A percentile compares a stretch with the other conserved stretches of the same genome.
Conservation (phyloP, 306 rosid genomes). For the Ziziphus jujuba region DNA sequence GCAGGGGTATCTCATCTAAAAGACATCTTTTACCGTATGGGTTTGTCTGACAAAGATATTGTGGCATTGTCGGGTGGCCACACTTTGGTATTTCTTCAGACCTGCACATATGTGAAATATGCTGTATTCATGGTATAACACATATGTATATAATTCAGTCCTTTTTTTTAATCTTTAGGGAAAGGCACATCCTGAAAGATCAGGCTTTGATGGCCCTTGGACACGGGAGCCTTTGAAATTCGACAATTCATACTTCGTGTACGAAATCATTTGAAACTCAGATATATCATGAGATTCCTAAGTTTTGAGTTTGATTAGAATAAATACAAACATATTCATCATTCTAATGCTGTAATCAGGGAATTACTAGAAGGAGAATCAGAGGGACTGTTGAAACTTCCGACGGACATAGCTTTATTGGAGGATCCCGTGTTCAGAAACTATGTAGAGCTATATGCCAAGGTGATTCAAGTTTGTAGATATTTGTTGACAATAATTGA, state of each 20-base stretch:
- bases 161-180: constrained; percentile 50
- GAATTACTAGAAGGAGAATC: constrained; percentile 55
- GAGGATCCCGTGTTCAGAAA: constrained; percentile 51
- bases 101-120: background rate
- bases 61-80: constrained; percentile 94
- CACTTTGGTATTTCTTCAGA: constrained; percentile 59
- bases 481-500: too few relatives aligned
- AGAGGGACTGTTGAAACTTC: constrained; percentile 58
- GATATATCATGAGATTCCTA: background rate
- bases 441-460: constrained; percentile 63
- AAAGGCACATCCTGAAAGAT: constrained; percentile 77
- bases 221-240: constrained; percentile 66
- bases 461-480: constrained; percentile 32
- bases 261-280: constrained; percentile 23
- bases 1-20: constrained; percentile 77
- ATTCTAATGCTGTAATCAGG: constrained; percentile 30
- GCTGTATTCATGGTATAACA: background rate
- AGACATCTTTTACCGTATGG: constrained; percentile 78
- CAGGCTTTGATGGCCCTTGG: constrained; percentile 83
- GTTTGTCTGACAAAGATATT: constrained; percentile 73
- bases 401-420: constrained; percentile 62
- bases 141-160: background rate
- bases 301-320: background rate
- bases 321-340: background rate
- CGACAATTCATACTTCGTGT: constrained; percentile 84